Base-by-base conservation (phyloP, 768 basidiomycete species). In the Serendipita sp. region DNA sequence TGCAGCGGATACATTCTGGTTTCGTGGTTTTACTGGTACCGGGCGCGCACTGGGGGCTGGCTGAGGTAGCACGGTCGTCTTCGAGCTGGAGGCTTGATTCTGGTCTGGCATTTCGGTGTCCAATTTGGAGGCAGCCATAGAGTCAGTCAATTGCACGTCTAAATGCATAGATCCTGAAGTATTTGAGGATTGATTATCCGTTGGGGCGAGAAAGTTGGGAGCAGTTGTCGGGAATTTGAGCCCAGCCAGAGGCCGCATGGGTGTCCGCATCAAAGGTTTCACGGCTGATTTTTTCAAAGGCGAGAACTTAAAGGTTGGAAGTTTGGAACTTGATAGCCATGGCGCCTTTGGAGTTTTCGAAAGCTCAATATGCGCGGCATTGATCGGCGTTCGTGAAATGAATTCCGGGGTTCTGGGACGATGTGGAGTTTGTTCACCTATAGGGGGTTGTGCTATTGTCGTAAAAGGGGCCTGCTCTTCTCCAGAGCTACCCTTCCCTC, bases 261-360 rank as follows among this genome's bases (percentile, higher is more conserved):
- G 56, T 10, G 56, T 60, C 8, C 56, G 56, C 16, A 35, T n/a
- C 23, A 35, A 23, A 11, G 56, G 35, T 35, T 30, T 60, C 16
- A 32, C 56, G 16, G 30, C 16, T n/a, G 56, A 23, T 60, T 60
- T 60, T 35, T 60, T 60, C 16, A 60, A 4, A 30, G 56, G 56
- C 56, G 56, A 23, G 10, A 60, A 32, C 28, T 36, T 60, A 28
- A 36, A 28, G 10, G 56, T 28, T 8, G 35, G 23, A 4, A 28
- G 56, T 35, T 60, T 32, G 23, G 5, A 23, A 10, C 23, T n/a
- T 28, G 35, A 36, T 60, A 60, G 28, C 56, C 56, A 60, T 11
- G 56, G 56, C 35, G 56, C 56, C 35, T 60, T 60, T n/a, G 56
- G 56, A 10, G 56, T 60, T 28, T 60, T 60, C 34, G 56, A 60